Evolutionary conservation across 306 rosid species (phyloP).

Genomic region (Pueraria montana): DNA sequence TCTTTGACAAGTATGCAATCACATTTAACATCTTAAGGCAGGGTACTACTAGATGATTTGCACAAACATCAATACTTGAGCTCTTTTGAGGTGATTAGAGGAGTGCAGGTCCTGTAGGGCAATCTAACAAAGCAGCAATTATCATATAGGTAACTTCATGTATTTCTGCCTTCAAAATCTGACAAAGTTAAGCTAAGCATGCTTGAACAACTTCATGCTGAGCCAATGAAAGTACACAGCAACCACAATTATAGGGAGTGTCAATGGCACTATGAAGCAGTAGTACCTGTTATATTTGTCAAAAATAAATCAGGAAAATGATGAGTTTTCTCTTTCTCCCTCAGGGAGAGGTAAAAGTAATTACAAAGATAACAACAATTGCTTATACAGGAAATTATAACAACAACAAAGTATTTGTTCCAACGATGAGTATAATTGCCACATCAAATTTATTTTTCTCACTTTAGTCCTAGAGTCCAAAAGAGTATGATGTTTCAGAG

Average conservation of each 20-base stretch:
- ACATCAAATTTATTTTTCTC: neutral
- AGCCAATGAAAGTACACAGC: conserved; percentile 92
- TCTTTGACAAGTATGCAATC: conserved; percentile 4
- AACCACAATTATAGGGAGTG: conserved; percentile 76
- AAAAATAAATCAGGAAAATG: conserved; percentile 36
- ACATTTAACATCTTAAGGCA: neutral
- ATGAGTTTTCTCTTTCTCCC: neutral
- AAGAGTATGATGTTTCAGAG: neutral
- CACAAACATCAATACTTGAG: conserved; percentile 7
- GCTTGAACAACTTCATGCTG: conserved; percentile 91
- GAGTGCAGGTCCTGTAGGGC: neutral
- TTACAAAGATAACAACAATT: neutral
- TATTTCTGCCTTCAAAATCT: conserved; percentile 22
- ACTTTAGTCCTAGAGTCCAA: neutral
- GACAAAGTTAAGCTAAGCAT: conserved; percentile 61
- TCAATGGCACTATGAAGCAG: conserved; percentile 91
- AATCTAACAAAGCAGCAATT: neutral
- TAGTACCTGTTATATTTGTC: conserved; percentile 63
- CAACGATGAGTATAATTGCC: neutral
- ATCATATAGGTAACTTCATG: neutral
- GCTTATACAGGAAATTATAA: conserved; percentile 5
- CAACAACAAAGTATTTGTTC: neutral
- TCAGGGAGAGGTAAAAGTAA: neutral
- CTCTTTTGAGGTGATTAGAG: conserved; percentile 2
- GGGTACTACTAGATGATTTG: neutral